A percentile compares a stretch with the other conserved stretches of the same genome.
These are phyloP conservation scores for Ettlia oleoabundans DNA, from an alignment of 139 green algal genomes.

Conservation along the genomic window DNA sequence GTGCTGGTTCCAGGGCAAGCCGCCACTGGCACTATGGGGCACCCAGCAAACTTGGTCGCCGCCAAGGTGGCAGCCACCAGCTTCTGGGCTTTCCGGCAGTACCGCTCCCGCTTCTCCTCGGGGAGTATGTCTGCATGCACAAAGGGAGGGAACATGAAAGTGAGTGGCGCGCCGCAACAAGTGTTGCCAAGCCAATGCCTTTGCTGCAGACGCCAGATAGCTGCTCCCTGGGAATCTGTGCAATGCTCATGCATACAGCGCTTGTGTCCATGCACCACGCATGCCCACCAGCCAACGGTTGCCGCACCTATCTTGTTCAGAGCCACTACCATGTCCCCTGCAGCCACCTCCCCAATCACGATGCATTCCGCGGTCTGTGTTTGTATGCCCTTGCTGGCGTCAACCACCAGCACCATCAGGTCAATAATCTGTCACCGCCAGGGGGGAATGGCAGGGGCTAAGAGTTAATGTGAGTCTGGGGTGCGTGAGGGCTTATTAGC, in stretches of 20 bases:
- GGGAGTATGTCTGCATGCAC: slow-evolving; percentile 68
- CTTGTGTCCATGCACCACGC: neutral
- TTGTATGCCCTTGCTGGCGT: slow-evolving; percentile 95
- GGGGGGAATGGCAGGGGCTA: neutral
- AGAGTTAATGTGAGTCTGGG: neutral
- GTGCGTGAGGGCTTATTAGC: neutral
- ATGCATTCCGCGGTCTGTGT: slow-evolving; percentile 92
- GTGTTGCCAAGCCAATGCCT: neutral
- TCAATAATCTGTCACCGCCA: slow-evolving; percentile 93
- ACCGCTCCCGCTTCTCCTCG: slow-evolving; percentile 61
- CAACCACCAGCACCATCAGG: slow-evolving; percentile 93
- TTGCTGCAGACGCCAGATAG: neutral
- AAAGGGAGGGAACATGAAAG: neutral
- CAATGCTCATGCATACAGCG: neutral
- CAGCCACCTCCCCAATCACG: slow-evolving; percentile 90
- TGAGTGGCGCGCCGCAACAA: neutral
- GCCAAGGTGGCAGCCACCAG: slow-evolving; percentile 69
- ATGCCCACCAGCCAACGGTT: neutral
- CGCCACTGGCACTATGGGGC: slow-evolving; percentile 74
- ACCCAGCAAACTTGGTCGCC: slow-evolving; percentile 84
- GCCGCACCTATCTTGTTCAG: slow-evolving; percentile 85
- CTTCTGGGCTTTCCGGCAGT: slow-evolving; percentile 65
- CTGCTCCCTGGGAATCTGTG: too few species aligned
- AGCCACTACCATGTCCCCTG: slow-evolving; percentile 82
- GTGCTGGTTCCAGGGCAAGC: slow-evolving; percentile 59